Conservation (phyloP, 352 stramenopile species). For the Pythium dissimile region DNA sequence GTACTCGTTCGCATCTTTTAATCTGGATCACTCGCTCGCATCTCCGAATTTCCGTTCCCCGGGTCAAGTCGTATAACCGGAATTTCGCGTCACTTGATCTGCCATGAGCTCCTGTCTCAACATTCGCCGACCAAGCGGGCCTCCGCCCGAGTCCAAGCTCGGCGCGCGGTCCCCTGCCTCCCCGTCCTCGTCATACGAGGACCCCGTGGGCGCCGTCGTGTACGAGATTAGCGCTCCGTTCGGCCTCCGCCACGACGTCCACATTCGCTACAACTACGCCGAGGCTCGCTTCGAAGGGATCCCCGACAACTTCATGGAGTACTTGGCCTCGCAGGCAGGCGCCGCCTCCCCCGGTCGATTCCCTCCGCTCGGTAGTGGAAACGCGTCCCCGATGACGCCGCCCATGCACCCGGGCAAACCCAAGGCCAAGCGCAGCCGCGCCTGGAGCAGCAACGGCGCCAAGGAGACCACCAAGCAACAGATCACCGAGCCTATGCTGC, state of each 20-base stretch:
- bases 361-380: not conserved
- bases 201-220: constrained; percentile 27
- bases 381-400: constrained; percentile 29
- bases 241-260: constrained; percentile 76
- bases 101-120: constrained; percentile 47
- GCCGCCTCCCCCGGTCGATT: not conserved
- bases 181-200: constrained; percentile 31
- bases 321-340: constrained; percentile 30
- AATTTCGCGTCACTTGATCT: not conserved
- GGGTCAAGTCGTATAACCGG: not conserved
- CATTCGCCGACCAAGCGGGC: constrained; percentile 36
- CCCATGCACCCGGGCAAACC: constrained; percentile 11
- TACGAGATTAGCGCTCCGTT: constrained; percentile 75
- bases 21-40: not conserved
- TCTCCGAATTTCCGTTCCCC: constrained; percentile 9
- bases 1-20: not conserved
- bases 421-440: constrained; percentile 25
- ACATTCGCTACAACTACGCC: constrained; percentile 87
- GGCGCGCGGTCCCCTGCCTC: constrained; percentile 23
- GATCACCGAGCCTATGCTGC: constrained; percentile 38
- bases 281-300: constrained; percentile 85
- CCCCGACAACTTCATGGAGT: constrained; percentile 78
- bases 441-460: constrained; percentile 23
- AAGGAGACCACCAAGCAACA: constrained; percentile 19
- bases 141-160: constrained; percentile 24